Evolutionary conservation across 129 eudicot species (phyloP).

Genomic region (Silybum marianum): DNA sequence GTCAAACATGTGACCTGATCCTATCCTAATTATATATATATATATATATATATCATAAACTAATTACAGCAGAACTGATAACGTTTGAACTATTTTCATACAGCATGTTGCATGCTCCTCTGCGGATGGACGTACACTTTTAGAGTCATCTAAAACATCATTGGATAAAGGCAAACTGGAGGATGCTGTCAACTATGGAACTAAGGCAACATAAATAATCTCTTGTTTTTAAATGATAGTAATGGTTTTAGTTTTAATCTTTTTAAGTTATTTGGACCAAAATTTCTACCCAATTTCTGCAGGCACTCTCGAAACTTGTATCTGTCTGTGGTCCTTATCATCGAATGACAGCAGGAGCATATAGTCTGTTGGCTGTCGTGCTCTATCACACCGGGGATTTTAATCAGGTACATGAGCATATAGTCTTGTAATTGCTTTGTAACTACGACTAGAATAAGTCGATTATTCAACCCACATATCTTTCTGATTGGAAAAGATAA

Average conservation of each 20-base stretch:
- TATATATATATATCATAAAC: background rate
- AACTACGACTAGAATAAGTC: background rate
- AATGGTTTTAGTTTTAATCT: background rate
- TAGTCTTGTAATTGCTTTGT: background rate
- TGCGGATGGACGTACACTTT: conserved; percentile 95
- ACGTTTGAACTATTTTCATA: conserved; percentile 11
- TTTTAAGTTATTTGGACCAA: background rate
- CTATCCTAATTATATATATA: background rate
- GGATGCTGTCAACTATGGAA: conserved; percentile 96
- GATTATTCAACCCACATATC: conserved; percentile 8
- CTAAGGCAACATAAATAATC: conserved; percentile 56
- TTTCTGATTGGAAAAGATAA: background rate
- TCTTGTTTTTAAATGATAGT: background rate
- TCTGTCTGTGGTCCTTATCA: conserved; percentile 98
- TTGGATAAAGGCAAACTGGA: conserved; percentile 97
- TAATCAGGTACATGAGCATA: conserved; percentile 70
- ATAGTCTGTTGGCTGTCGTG: conserved; percentile 98
- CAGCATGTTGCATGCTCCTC: conserved; percentile 99
- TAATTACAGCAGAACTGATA: conserved; percentile 11
- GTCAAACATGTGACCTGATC: conserved; percentile 38
- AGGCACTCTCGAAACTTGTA: conserved; percentile 90
- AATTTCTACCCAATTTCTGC: conserved; percentile 31
- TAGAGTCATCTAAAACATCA: conserved; percentile 96
- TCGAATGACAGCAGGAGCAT: conserved; percentile 99
- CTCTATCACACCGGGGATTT: conserved; percentile 98